Evolutionary conservation across 2,329 filamentous ascomycete genomes (phyloP).

Genomic region (Leptographium wingfieldii): DNA sequence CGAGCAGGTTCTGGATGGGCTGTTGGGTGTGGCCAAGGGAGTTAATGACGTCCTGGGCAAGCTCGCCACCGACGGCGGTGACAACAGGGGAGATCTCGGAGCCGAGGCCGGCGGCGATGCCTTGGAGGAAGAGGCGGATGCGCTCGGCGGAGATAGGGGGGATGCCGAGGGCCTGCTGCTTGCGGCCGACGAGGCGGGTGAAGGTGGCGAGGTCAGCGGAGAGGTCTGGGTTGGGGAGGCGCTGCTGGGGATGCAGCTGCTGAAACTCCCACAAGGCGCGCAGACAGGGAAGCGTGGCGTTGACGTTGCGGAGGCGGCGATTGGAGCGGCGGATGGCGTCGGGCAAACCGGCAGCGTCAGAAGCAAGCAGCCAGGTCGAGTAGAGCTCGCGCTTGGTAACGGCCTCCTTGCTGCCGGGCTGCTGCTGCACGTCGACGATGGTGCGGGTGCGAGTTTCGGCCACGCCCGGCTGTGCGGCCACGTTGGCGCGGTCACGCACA

Average conservation of each 20-base stretch:
- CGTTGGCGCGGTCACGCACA: slow-evolving; percentile 70
- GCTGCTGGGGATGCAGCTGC: slow-evolving; percentile 37
- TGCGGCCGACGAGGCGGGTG: slow-evolving; percentile 63
- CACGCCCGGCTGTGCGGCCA: slow-evolving; percentile 38
- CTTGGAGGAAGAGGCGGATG: slow-evolving; percentile 68
- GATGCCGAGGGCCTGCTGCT: slow-evolving; percentile 62
- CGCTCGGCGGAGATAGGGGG: slow-evolving; percentile 60
- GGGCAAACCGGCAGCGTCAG: slow-evolving; percentile 58
- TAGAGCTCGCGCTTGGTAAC: slow-evolving; percentile 89
- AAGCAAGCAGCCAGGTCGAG: slow-evolving; percentile 76
- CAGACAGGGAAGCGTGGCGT: slow-evolving; percentile 71
- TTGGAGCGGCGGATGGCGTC: slow-evolving; percentile 56
- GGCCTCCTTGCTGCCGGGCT: slow-evolving; percentile 39
- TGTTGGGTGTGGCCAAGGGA: slow-evolving; percentile 84
- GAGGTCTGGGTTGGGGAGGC: slow-evolving; percentile 29
- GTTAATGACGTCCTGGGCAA: slow-evolving; percentile 96
- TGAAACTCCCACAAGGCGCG: slow-evolving; percentile 87
- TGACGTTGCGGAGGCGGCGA: slow-evolving; percentile 62
- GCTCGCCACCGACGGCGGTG: slow-evolving; percentile 76
- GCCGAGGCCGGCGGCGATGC: slow-evolving; percentile 45
- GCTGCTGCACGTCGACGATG: slow-evolving; percentile 56
- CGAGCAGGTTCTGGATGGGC: slow-evolving; percentile 85
- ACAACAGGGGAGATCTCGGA: slow-evolving; percentile 72
- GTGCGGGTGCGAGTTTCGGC: slow-evolving; percentile 68
- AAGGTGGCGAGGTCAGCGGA: slow-evolving; percentile 60